phyloP scores from a whole-genome alignment of 2,329 filamentous ascomycete species.

The Capronia americana region DNA sequence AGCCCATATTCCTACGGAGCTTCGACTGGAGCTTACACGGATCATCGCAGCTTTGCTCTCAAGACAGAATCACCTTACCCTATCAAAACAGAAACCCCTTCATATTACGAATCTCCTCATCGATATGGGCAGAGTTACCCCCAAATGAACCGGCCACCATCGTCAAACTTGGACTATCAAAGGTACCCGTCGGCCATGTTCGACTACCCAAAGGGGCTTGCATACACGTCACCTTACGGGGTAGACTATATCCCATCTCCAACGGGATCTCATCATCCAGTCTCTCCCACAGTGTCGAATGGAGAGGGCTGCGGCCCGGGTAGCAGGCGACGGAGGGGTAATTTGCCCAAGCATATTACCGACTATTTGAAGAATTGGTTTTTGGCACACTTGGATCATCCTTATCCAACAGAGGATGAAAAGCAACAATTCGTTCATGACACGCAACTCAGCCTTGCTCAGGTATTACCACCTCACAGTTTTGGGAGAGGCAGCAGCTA shows the following conservation, averaged over 20 bases:
- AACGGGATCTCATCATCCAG: slow-evolving; percentile 17
- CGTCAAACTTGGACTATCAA: slow-evolving; percentile 23
- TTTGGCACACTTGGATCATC: slow-evolving; percentile 74
- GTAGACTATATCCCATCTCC: slow-evolving; percentile 29
- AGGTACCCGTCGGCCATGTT: slow-evolving; percentile 28
- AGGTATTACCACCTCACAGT: slow-evolving; percentile 45
- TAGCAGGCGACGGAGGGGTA: slow-evolving; percentile 71
- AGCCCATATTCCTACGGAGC: slow-evolving; percentile 22
- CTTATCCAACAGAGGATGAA: slow-evolving; percentile 87
- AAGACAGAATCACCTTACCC: slow-evolving; percentile 8
- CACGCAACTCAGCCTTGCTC: slow-evolving; percentile 78
- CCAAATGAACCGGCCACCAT: slow-evolving; percentile 21
- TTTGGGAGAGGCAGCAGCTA: slow-evolving; percentile 6
- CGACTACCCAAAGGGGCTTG: slow-evolving; percentile 21
- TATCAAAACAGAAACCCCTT: slow-evolving; percentile 20
- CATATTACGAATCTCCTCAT: slow-evolving; percentile 29
- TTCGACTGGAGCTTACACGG: neutral
- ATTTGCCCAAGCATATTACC: slow-evolving; percentile 88
- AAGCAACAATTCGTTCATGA: slow-evolving; percentile 79
- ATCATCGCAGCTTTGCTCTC: slow-evolving; percentile 12
- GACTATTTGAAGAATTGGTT: slow-evolving; percentile 84
- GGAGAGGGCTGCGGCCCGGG: slow-evolving; percentile 22
- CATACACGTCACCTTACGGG: slow-evolving; percentile 27
- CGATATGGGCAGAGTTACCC: slow-evolving; percentile 34
- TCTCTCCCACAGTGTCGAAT: slow-evolving; percentile 26